Base-by-base conservation (phyloP, 768 basidiomycete genomes). In the Mycena maculata region DNA sequence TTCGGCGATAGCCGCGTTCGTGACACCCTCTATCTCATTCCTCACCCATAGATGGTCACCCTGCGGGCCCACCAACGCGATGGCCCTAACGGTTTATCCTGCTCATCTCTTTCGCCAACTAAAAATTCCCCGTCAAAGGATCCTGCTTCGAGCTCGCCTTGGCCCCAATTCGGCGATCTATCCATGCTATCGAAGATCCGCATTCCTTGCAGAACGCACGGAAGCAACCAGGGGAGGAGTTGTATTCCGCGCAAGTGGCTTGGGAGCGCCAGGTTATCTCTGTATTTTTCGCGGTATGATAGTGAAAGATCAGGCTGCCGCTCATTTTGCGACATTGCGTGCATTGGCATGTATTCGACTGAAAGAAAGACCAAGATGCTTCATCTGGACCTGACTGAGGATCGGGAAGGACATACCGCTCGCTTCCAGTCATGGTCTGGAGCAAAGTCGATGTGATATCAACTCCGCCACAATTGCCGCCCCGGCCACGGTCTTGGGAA, bases 291-390 rank as follows among this genome's bases (percentile, higher is more conserved):
- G 55, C 31, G 52, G 48, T 50, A 27, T 58, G 56, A 28, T 42
- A 50, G 33, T 54, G 36, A 20, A 48, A 22, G 12, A 49, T 53
- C 2, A 58, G 25, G 23, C 28, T 45, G n/a, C 59, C 65, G 48
- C 53, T 55, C 59, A 60, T 55, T 42, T 60, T 60, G 58, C 65
- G 58, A 36, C 65, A 67, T 61, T 67, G 65, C 2, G 65, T 67
- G 28, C 65, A 67, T 57, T 67, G 65, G 53, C 65, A 67, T 23
- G 65, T 67, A 38, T 33, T 23, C 22, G 56, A 49, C 61, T 63
- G n/a, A 31, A 39, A 25, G 28, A 58, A 27, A 1, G 1, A 23
- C 49, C 9, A 27, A 20, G 18, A 16, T 18, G 13, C 15, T 28
- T 41, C 42, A 9, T 12, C 2, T 5, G 25, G 6, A 44, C 20